These are phyloP conservation scores for Colletotrichum acutatum DNA, from an alignment of 2,329 filamentous ascomycete genomes.

Conservation along the genomic window DNA sequence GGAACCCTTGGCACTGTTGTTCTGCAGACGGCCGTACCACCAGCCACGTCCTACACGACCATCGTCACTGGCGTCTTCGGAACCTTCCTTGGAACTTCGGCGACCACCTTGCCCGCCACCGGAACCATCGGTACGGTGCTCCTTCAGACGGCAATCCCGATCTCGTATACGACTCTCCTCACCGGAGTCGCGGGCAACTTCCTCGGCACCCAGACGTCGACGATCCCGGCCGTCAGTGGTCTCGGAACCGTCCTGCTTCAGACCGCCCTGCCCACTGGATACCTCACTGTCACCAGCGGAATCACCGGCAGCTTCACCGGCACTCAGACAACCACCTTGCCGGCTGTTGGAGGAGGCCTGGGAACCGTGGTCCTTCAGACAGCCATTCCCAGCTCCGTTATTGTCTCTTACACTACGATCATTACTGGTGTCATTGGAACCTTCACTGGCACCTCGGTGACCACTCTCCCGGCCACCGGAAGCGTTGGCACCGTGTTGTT, in stretches of 20 bases:
- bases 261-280: conserved; percentile 6
- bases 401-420: conserved; percentile 18
- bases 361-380: conserved; percentile 18
- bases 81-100: background rate
- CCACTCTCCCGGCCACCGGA: conserved; percentile 6
- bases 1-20: conserved; percentile 1
- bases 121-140: conserved; percentile 14
- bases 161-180: conserved; percentile 14
- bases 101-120: background rate
- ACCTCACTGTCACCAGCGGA: conserved; percentile 17
- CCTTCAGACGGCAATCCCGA: conserved; percentile 9
- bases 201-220: conserved; percentile 9
- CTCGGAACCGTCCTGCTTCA: conserved; percentile 13
- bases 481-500: conserved; percentile 16
- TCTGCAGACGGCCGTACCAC: conserved; percentile 1
- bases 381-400: background rate
- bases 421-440: conserved; percentile 5
- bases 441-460: conserved; percentile 2
- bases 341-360: background rate
- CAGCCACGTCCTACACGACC: background rate
- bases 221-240: background rate
- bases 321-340: conserved; percentile 5
- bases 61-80: background rate
- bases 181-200: conserved; percentile 9
- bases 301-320: conserved; percentile 5